Evolutionary conservation across 257 asterid species (phyloP), one percentile per base, ranked within the genome.

Genomic region (Linaria vulgaris): DNA sequence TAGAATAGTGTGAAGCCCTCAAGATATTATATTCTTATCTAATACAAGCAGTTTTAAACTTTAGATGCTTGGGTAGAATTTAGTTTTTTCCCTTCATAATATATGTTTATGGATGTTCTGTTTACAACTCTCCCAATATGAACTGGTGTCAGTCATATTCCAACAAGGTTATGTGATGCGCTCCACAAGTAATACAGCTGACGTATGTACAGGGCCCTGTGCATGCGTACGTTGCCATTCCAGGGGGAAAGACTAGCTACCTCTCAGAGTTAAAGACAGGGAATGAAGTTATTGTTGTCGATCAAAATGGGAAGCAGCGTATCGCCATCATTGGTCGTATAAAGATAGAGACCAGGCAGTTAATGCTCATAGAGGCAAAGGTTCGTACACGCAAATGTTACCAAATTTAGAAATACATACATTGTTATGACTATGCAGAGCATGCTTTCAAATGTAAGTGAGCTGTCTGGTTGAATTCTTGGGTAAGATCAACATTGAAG

Each of bases 291-390:
- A 63, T 79, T 30, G 76, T 91, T 67, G 94, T 88, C 49, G 78
- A 88, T 76, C 89, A 81, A 72, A 78, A 66, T 1, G 96, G 97
- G 58, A 64, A 64, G 80, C 97, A 88, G 49, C 80, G 94, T 57
- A 82, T 90, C 59, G 81, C 96, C 70, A 75, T 85, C 41, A 79
- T 91, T 54, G 97, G 97, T 2, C 95, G 97, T 54, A 90, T 88
- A 66, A 88, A 91, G 83, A 84, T 88, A 64, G 97, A 91, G 80
- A 82, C 95, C 6, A 81, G 97, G 70, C 95, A 78, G 27, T 76
- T 91, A 48, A 65, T 91, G 66, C 95, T 91, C 60, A 75, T 91
- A 52, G 96, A 91, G 74, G 94, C 94, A 20, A 84, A 91, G 91
- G 97, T 88, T 44, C 48, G 70, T 54, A 41, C 25, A 21, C 49